Base-by-base conservation (phyloP, 2,329 filamentous ascomycete genomes). In the Paraphaeosphaeria sporulosa region DNA sequence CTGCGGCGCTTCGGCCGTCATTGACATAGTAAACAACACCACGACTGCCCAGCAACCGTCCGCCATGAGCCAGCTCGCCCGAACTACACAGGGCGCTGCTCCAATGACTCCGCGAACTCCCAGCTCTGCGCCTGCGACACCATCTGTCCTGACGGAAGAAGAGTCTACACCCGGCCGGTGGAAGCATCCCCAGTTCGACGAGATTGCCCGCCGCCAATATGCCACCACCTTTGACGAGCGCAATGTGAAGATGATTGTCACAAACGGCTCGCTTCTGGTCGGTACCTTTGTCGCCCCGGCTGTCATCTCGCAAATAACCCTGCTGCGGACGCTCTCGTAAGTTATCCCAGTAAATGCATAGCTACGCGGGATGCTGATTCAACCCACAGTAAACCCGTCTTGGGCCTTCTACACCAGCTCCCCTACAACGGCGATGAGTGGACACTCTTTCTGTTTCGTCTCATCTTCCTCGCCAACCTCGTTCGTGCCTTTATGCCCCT, bases 171-270 rank as follows among this genome's bases (percentile, higher is more conserved):
- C 81, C 4, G 94, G 94, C 57, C 92, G 89, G 74, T 99, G 95
- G 94, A 87, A 89, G 72, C 95, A 99, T 77, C 95, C 95, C 36
- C 89, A 90, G 64, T 85, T 97, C 65, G 86, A 93, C 71, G 94
- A 98, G 79, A 96, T 99, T 74, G 88, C 91, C 17, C 86, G 86
- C 64, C 89, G 95, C 54, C 91, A 93, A 74, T 89, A 92, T 76
- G 89, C 89, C 21, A 88, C 89, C 15, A 91, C 85, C 50, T 97
- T 98, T 76, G 88, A 89, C 58, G 89, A 94, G 68, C 87, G 86
- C 74, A 94, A 97, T 66, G 80, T 95, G 51, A 86, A 84, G 62
- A 86, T 84, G 55, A 87, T 96, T 54, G 74, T 87, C 32, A 87
- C 89, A 78, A 97, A 96, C 76, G 76, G 85, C 1, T 79, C 76